phyloP scores from a whole-genome alignment of 169 alveolate species.

The Cystoisospora suis region DNA sequence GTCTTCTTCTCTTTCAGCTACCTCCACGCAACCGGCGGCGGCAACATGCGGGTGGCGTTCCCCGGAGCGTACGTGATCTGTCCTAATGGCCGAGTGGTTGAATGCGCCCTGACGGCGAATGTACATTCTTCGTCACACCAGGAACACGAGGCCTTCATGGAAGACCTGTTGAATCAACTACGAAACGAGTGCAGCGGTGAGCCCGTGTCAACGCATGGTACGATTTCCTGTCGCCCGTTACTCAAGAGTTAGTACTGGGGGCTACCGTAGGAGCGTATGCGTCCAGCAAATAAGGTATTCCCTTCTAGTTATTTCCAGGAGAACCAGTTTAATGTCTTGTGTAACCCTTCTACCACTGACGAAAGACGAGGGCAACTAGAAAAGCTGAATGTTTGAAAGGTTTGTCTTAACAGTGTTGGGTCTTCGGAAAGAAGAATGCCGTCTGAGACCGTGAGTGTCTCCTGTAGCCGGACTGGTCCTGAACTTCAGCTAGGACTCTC shows the following conservation, averaged over 20 bases:
- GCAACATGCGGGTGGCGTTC: conserved; percentile 37
- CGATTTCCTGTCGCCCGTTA: background rate
- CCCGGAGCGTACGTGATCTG: conserved; percentile 28
- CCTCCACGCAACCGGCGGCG: conserved; percentile 19
- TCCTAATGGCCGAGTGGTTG: conserved; percentile 13
- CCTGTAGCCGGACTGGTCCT: too few species aligned
- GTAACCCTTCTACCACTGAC: background rate
- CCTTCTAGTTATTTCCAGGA: background rate
- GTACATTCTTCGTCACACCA: background rate
- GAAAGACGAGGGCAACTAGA: too few species aligned
- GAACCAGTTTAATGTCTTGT: background rate
- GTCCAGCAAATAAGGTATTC: background rate
- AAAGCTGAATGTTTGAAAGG: too few species aligned
- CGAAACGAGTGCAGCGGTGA: background rate
- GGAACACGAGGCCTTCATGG: background rate
- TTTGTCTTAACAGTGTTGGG: too few species aligned
- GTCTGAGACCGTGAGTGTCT: too few species aligned
- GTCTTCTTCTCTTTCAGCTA: background rate
- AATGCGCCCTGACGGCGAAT: background rate
- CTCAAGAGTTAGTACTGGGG: background rate
- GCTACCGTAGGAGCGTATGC: background rate
- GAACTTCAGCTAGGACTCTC: too few species aligned
- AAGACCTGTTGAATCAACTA: background rate
- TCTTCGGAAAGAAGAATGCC: too few species aligned
- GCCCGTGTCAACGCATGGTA: background rate